Conservation (phyloP, 345 rosid species). For the Angophora floribunda region DNA sequence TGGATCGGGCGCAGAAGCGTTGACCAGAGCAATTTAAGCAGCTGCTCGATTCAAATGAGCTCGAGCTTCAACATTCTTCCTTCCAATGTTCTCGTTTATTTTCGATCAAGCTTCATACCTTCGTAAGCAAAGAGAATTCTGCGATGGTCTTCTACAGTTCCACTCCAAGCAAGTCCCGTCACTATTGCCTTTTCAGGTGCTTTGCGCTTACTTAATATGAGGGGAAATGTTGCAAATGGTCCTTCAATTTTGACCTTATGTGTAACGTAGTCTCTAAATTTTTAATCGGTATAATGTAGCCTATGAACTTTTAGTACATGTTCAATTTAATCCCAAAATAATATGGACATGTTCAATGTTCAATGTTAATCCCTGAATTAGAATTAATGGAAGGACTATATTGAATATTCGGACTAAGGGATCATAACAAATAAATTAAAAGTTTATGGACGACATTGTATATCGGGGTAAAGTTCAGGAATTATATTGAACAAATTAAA, state of each 20-base stretch:
- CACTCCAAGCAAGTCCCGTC: not conserved
- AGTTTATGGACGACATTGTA: rapidly evolving
- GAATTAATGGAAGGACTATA: no score
- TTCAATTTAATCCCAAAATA: no score
- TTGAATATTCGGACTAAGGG: no score
- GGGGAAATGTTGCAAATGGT: not conserved
- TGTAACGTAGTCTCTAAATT: rapidly evolving
- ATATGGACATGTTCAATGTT: no score
- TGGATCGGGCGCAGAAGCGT: not conserved
- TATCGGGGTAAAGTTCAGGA: rapidly evolving
- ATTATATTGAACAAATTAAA: no score
- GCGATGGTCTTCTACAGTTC: not conserved
- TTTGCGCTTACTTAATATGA: no score
- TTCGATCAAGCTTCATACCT: not conserved
- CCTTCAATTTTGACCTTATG: rapidly evolving
- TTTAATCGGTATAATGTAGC: no score
- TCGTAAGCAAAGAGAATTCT: rapidly evolving
- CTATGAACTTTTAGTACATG: no score
- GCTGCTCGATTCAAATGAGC: not conserved
- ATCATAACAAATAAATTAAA: no score
- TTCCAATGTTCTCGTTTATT: not conserved
- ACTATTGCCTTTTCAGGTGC: not conserved
- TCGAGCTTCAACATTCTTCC: not conserved
- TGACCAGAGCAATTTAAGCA: rapidly evolving
- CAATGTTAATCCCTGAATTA: rapidly evolving